Percentiles rank a stretch among this genome's conserved stretches.
phyloP scores from a whole-genome alignment of 345 rosid genomes.

The Schrenkiella parvula region DNA sequence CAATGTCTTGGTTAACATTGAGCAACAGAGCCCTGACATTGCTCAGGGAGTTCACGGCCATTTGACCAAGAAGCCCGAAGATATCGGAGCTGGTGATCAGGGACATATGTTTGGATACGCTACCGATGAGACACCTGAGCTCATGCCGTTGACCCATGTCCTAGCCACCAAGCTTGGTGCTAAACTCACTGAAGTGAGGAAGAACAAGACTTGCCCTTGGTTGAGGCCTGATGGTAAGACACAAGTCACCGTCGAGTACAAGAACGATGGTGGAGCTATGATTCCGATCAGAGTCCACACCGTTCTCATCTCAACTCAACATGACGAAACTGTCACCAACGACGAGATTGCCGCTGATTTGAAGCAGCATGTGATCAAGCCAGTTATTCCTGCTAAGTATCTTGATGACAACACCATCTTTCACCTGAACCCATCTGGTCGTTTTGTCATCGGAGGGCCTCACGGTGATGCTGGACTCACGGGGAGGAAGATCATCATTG shows the following conservation, averaged over 20 bases:
- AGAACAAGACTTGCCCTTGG: slow-evolving; percentile 74
- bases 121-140: slow-evolving; percentile 72
- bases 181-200: slow-evolving; percentile 76
- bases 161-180: slow-evolving; percentile 81
- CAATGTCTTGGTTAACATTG: slow-evolving; percentile 71
- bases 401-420: slow-evolving; percentile 75
- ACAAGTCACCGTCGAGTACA: slow-evolving; percentile 73
- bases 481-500: slow-evolving; percentile 74
- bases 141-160: slow-evolving; percentile 78
- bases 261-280: slow-evolving; percentile 67
- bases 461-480: slow-evolving; percentile 88
- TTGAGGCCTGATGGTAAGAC: slow-evolving; percentile 87
- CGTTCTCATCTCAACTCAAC: slow-evolving; percentile 75
- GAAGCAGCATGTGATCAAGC: slow-evolving; percentile 71
- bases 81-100: slow-evolving; percentile 87
- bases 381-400: slow-evolving; percentile 64
- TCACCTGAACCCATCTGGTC: slow-evolving; percentile 78
- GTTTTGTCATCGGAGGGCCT: slow-evolving; percentile 81
- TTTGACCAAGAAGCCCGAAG: slow-evolving; percentile 71
- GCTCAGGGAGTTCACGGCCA: slow-evolving; percentile 88
- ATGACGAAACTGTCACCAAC: slow-evolving; percentile 74
- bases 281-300: slow-evolving; percentile 71
- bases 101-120: slow-evolving; percentile 87
- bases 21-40: slow-evolving; percentile 79
- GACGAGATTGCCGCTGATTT: slow-evolving; percentile 64